Evolutionary conservation across 441 rosid species (phyloP), one percentile per base, ranked within the genome.

Genomic region (Erodium texanum): DNA sequence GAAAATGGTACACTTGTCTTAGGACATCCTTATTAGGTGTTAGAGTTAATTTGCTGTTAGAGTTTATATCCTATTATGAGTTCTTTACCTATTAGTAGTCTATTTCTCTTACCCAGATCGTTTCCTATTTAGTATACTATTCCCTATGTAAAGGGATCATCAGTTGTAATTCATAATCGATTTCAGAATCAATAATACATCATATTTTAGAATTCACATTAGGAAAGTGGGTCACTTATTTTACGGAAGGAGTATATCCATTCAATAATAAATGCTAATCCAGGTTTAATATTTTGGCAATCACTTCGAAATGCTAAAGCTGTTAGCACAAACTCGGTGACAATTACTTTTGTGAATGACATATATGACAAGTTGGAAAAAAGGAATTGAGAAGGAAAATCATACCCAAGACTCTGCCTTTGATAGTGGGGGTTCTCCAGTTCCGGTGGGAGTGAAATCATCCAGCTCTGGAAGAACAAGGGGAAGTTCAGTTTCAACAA

Each of bases 401-500:
- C 66, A 72, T 81, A 91, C 99, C 97, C 99, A 93, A 41, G 89
- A 84, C 65, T 74, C 82, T 8, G 91, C 96, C 80, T 93, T 93
- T 15, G 96, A 73, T 32, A 93, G 70, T 68, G 99, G 99, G 66
- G 99, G 97, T 70, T 93, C 97, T 73, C 99, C 99, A 3, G 96
- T 88, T 41, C 96, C 93, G 23, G 83, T 86, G 77, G 99, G 99
- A 70, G 93, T 91, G 75, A 93, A 93, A 81, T 93, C 96, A 73
- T 91, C 92, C 75, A 93, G 79, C 73, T 91, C 96, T 20, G 97
- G 99, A 66, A 93, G 80, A 62, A 80, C 80, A 69, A 93, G 93
- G 66, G 99, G 99, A 76, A 93, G 76, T 69, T 91, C 96, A 66
- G 83, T 73, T 80, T 93, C 99, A 59, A 56, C 78, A 71, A 91